Conservation (phyloP, 2,329 filamentous ascomycete genomes). For the Sporothrix schenckii region DNA sequence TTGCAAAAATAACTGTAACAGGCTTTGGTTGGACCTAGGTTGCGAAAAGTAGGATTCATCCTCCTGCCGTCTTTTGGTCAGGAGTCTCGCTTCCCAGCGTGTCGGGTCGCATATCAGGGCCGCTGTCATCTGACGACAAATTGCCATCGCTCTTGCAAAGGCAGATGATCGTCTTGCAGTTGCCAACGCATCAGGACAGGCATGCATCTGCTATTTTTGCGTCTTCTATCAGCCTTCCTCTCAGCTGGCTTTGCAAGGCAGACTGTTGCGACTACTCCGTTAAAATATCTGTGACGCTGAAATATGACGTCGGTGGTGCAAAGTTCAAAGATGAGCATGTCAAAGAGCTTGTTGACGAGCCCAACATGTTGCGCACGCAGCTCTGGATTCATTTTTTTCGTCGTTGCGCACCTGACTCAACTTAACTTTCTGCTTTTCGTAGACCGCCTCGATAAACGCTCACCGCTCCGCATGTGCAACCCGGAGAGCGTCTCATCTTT, state of each 20-base stretch:
- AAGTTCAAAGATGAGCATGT: no score
- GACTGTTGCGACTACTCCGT: not conserved
- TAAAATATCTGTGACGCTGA: not conserved
- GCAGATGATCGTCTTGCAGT: constrained; percentile 12
- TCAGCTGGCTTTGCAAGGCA: constrained; percentile 29
- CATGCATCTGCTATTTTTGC: not conserved
- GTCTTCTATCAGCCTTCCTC: not conserved
- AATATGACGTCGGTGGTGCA: not conserved
- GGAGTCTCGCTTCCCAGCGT: constrained; percentile 19
- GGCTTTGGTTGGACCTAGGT: not conserved
- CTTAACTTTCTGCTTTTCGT: not conserved
- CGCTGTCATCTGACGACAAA: constrained; percentile 7
- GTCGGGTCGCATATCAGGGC: constrained; percentile 21
- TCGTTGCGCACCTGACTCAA: not conserved
- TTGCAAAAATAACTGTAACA: not conserved
- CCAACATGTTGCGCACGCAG: not conserved
- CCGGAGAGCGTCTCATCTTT: constrained; percentile 19
- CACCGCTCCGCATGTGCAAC: constrained; percentile 29
- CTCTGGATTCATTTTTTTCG: not conserved
- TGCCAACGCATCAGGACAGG: constrained; percentile 28
- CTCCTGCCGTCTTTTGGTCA: not conserved
- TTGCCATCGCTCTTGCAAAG: not conserved
- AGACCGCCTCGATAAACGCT: constrained; percentile 12
- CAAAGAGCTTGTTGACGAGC: no score
- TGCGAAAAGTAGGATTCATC: constrained; percentile 1